Evolutionary conservation across 2,329 filamentous ascomycete species (phyloP).

Genomic region (Penicillium sp.): DNA sequence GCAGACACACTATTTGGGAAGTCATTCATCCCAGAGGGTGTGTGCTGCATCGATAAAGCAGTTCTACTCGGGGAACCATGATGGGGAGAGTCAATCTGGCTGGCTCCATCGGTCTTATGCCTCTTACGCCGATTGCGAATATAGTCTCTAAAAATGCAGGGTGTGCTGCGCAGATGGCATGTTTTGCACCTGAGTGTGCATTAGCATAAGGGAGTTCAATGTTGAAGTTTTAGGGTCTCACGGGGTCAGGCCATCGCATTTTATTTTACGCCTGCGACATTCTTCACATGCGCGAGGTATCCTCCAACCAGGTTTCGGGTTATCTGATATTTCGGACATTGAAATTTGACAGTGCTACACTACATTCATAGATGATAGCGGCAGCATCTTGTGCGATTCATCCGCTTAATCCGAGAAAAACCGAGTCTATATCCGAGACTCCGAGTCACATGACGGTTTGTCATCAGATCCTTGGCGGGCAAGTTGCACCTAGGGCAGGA

Average conservation of each 20-base stretch:
- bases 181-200: conserved; percentile 31
- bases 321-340: conserved; percentile 27
- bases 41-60: conserved; percentile 16
- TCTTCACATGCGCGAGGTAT: conserved; percentile 42
- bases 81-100: conserved; percentile 14
- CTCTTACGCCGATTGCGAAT: conserved; percentile 38
- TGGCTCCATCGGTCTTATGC: conserved; percentile 19
- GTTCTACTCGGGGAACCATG: conserved; percentile 15
- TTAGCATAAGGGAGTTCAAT: neutral
- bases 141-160: conserved; percentile 39
- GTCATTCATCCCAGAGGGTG: conserved; percentile 24
- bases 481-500: too few relatives aligned
- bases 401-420: conserved; percentile 12
- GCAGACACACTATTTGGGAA: conserved; percentile 47
- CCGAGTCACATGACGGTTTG: conserved; percentile 16
- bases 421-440: conserved; percentile 24
- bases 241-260: conserved; percentile 40
- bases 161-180: conserved; percentile 32
- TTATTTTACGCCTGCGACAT: conserved; percentile 42
- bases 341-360: neutral
- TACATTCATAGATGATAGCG: too few relatives aligned
- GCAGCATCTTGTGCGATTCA: conserved; percentile 7
- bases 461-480: neutral
- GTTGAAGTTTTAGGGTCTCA: conserved; percentile 17
- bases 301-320: conserved; percentile 26